These are phyloP conservation scores for Magnusiomyces tetraspermus DNA, from an alignment of 1,139 yeast genomes.

Conservation along the genomic window DNA sequence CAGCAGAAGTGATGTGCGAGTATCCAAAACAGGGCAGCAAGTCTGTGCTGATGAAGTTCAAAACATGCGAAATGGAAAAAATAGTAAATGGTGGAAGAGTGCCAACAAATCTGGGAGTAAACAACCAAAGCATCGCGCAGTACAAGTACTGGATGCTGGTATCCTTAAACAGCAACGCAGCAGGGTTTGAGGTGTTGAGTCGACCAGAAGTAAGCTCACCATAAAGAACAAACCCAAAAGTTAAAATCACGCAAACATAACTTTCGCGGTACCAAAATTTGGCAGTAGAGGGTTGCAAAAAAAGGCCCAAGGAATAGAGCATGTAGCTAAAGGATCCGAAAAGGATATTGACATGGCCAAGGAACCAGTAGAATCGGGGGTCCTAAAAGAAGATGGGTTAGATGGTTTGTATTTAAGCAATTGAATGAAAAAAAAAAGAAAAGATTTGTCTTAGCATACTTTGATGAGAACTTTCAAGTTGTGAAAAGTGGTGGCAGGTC, in stretches of 20 bases:
- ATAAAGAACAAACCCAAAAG: conserved; percentile 69
- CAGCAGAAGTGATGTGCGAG: conserved; percentile 22
- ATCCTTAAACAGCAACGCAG: conserved; percentile 37
- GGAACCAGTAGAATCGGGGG: no score
- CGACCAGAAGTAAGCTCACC: conserved; percentile 37
- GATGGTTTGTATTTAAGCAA: no score
- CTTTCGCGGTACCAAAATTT: conserved; percentile 57
- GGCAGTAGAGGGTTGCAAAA: no score
- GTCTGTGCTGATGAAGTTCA: conserved; percentile 55
- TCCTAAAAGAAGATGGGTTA: no score
- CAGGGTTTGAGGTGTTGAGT: conserved; percentile 18
- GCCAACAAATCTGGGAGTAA: conserved; percentile 43
- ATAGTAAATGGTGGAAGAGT: conserved; percentile 57
- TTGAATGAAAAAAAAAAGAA: no score
- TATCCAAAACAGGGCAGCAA: conserved; percentile 58
- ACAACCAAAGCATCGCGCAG: conserved; percentile 49
- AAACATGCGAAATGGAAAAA: conserved; percentile 64
- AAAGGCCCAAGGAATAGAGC: no score
- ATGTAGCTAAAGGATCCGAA: no score
- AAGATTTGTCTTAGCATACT: no score
- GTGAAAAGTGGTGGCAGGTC: no score
- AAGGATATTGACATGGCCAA: no score
- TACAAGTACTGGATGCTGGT: conserved; percentile 61
- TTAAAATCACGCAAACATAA: conserved; percentile 55
- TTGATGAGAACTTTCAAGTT: no score